These are phyloP conservation scores for Rhizopus microsporus DNA, from an alignment of 371 early-diverging fungal species.

Conservation along the genomic window DNA sequence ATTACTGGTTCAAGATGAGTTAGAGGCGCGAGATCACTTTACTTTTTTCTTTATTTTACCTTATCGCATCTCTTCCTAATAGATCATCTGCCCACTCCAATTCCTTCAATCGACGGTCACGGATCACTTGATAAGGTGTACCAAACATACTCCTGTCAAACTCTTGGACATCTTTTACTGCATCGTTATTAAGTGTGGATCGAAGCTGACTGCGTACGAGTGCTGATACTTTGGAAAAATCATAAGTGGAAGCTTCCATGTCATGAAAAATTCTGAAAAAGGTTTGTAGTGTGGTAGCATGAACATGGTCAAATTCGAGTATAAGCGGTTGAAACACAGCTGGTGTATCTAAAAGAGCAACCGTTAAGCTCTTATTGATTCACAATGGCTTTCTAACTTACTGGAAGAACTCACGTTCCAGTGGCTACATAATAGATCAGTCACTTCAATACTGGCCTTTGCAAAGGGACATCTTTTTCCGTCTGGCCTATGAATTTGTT, in stretches of 20 bases:
- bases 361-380: neutral
- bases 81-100: constrained; percentile 72
- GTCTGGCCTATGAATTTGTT: constrained; percentile 61
- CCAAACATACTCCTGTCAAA: constrained; percentile 68
- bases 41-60: constrained; percentile 49
- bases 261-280: constrained; percentile 68
- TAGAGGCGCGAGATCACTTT: neutral
- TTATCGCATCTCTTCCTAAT: constrained; percentile 62
- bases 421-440: constrained; percentile 67
- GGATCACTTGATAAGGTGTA: constrained; percentile 63
- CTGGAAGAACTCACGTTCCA: constrained; percentile 75
- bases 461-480: constrained; percentile 69
- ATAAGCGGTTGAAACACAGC: constrained; percentile 68
- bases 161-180: constrained; percentile 40
- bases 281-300: constrained; percentile 55
- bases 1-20: constrained; percentile 39
- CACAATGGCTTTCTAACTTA: neutral
- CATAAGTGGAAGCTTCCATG: constrained; percentile 66
- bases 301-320: constrained; percentile 62
- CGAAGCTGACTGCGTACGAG: constrained; percentile 57
- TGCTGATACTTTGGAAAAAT: constrained; percentile 63
- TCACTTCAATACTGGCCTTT: constrained; percentile 67
- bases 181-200: constrained; percentile 43
- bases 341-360: constrained; percentile 41
- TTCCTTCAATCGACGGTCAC: constrained; percentile 70